phyloP scores from a whole-genome alignment of 2,329 filamentous ascomycete genomes.

The Hypoxylon sp. region DNA sequence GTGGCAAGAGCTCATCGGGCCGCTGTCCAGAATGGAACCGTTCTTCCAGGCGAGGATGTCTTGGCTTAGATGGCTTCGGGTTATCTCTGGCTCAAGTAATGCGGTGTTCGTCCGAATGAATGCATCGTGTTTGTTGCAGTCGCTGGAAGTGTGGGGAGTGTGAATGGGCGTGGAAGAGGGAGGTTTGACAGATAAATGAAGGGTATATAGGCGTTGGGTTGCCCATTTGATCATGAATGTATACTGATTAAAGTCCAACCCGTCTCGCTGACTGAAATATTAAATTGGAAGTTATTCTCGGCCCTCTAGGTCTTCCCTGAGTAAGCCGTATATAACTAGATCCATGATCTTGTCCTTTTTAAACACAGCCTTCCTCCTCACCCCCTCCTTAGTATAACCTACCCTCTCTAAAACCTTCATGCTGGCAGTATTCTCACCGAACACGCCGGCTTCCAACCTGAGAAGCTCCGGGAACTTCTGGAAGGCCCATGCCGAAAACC shows the following conservation, averaged over 20 bases:
- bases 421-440: constrained; percentile 53
- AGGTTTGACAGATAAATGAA: no score
- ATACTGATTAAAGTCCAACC: no score
- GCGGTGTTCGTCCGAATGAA: no score
- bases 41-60: constrained; percentile 62
- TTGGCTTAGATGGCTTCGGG: constrained; percentile 29
- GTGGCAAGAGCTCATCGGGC: constrained; percentile 68
- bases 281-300: background rate
- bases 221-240: no score
- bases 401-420: constrained; percentile 52
- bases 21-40: constrained; percentile 66
- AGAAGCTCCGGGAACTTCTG: constrained; percentile 50
- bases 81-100: no score
- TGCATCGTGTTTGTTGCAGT: no score
- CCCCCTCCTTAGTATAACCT: constrained; percentile 56
- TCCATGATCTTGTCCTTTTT: constrained; percentile 55
- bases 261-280: no score
- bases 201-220: no score
- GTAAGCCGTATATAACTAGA: constrained; percentile 50
- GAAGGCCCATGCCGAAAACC: constrained; percentile 56
- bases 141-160: no score
- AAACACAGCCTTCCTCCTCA: constrained; percentile 50
- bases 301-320: constrained; percentile 48
- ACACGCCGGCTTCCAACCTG: constrained; percentile 53
- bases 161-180: no score